These are phyloP conservation scores for Secale cereale DNA, from an alignment of 176 grass and related monocot species.

Conservation along the genomic window DNA sequence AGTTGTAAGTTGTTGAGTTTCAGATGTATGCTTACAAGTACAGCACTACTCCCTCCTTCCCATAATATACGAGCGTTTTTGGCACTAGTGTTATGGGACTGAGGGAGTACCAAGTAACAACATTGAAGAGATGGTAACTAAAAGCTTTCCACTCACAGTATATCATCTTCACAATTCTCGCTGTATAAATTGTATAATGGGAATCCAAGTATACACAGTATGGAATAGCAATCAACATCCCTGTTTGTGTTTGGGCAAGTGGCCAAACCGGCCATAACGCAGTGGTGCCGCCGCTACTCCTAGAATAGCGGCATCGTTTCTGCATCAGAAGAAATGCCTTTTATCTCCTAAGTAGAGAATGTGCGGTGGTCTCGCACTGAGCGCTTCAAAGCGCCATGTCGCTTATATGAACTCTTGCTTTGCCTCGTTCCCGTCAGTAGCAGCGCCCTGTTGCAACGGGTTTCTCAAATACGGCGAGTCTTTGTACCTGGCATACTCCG, in stretches of 20 bases:
- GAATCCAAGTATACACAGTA: not conserved
- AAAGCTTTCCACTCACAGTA: not conserved
- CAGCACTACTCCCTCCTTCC: no score
- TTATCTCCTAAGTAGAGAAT: not conserved
- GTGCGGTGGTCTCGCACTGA: not conserved
- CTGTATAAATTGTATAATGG: not conserved
- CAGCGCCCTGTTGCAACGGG: constrained; percentile 33
- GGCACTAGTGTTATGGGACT: no score
- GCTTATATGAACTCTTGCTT: constrained; percentile 21
- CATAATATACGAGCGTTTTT: no score
- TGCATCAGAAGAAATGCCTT: not conserved
- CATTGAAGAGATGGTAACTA: no score
- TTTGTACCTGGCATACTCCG: constrained; percentile 59
- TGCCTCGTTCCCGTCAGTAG: not conserved
- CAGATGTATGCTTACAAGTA: not conserved
- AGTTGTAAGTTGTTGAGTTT: not conserved
- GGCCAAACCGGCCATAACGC: not conserved
- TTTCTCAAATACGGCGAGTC: constrained; percentile 64
- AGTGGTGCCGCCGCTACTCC: not conserved
- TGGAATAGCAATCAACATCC: not conserved
- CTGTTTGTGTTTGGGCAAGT: not conserved
- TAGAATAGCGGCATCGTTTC: not conserved
- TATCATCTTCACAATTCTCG: not conserved
- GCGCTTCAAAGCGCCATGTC: not conserved
- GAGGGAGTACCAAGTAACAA: no score